Evolutionary conservation across 1,284 basidiomycete species (phyloP).

Genomic region (Boletellus dicymbophilus): DNA sequence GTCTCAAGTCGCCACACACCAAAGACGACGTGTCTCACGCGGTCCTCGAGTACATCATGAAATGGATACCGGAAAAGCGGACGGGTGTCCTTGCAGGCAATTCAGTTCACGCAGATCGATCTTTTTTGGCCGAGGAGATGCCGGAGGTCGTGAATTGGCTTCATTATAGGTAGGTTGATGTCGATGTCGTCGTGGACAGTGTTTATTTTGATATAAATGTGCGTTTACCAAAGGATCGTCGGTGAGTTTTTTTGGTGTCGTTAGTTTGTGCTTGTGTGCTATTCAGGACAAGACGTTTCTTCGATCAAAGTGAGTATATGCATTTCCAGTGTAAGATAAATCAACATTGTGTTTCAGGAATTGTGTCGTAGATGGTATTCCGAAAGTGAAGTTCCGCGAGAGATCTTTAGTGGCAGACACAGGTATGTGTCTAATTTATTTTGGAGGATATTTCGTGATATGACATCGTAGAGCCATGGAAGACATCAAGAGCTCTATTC

Average conservation of each 20-base stretch:
- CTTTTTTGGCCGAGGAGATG: conserved; percentile 76
- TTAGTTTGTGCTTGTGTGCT: neutral
- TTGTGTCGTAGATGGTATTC: conserved; percentile 75
- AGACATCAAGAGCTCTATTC: conserved; percentile 76
- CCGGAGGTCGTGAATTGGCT: conserved; percentile 73
- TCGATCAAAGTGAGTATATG: conserved; percentile 63
- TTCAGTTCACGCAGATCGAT: conserved; percentile 77
- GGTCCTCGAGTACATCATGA: conserved; percentile 70
- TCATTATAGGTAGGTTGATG: conserved; percentile 65
- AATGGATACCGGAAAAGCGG: conserved; percentile 65
- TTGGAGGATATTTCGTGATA: neutral
- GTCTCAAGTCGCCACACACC: conserved; percentile 61
- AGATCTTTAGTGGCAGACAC: conserved; percentile 15
- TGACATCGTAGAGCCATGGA: conserved; percentile 61
- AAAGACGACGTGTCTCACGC: conserved; percentile 54
- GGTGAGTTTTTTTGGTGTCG: conserved; percentile 41
- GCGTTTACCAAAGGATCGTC: conserved; percentile 50
- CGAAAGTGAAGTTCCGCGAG: conserved; percentile 17
- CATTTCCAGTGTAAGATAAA: neutral
- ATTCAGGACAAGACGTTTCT: conserved; percentile 60
- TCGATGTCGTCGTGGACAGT: neutral
- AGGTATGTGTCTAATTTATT: conserved; percentile 38
- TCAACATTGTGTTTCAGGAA: conserved; percentile 48
- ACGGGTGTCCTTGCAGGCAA: conserved; percentile 77
- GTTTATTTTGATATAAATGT: conserved; percentile 6